Percentiles rank a stretch among this genome's conserved stretches.
These are phyloP conservation scores for Neltuma alba DNA, from an alignment of 306 rosid genomes.

Conservation along the genomic window DNA sequence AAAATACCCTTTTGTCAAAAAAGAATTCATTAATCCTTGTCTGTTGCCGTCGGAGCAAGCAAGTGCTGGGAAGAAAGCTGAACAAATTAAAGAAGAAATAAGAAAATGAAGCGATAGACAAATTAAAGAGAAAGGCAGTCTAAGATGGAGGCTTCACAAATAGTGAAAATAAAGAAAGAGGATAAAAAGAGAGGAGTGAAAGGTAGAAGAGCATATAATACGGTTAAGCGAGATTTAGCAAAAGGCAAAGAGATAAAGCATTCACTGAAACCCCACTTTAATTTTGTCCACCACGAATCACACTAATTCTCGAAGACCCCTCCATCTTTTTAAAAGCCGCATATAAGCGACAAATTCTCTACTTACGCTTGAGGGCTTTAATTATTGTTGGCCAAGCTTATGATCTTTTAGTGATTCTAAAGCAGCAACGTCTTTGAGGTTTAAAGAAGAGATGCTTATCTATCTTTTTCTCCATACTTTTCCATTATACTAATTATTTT, in stretches of 20 bases:
- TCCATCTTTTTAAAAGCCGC: conserved; percentile 61
- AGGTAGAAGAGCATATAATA: conserved; percentile 40
- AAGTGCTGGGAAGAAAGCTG: conserved; percentile 29
- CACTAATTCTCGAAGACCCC: conserved; percentile 49
- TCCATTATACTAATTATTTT: conserved; percentile 42
- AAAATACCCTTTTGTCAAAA: background rate
- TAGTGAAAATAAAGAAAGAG: conserved; percentile 5
- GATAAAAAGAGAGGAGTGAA: conserved; percentile 36
- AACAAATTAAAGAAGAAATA: conserved; percentile 16
- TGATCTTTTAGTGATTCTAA: conserved; percentile 90
- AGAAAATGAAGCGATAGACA: conserved; percentile 11
- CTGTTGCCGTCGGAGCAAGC: conserved; percentile 34
- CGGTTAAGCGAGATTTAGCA: conserved; percentile 33
- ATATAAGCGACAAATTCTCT: conserved; percentile 77
- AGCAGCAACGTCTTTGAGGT: conserved; percentile 78
- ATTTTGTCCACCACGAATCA: conserved; percentile 48
- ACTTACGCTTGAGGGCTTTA: conserved; percentile 69
- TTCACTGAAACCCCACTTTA: conserved; percentile 40
- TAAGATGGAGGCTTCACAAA: conserved; percentile 54
- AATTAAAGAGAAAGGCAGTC: conserved; percentile 41
- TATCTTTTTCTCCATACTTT: conserved; percentile 56
- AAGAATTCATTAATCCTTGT: background rate
- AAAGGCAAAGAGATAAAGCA: conserved; percentile 39
- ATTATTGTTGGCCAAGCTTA: conserved; percentile 68
- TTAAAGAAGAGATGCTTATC: conserved; percentile 77